A percentile compares a stretch with the other conserved stretches of the same genome.
Conservation (phyloP, 2,329 filamentous ascomycete genomes). For the Botrytis pseudocinerea region DNA sequence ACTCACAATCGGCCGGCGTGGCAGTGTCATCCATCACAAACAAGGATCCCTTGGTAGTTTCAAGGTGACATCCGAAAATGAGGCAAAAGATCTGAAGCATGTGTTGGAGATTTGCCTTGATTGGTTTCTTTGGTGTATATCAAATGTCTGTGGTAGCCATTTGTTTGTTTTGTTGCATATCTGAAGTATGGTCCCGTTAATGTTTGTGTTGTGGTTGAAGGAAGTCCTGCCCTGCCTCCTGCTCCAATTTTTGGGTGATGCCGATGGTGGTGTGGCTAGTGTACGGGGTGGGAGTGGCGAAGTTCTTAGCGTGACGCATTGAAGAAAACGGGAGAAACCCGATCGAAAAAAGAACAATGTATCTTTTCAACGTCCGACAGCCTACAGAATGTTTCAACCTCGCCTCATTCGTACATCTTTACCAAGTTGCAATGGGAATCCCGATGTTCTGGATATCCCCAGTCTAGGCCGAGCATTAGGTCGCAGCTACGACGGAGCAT, state of each 20-base stretch:
- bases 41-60: slow-evolving; percentile 10
- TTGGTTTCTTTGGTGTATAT: neutral
- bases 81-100: slow-evolving; percentile 8
- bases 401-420: neutral
- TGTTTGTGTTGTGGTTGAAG: neutral
- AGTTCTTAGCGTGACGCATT: slow-evolving; percentile 6
- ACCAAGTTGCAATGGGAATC: neutral
- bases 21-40: slow-evolving; percentile 4
- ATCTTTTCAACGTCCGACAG: neutral
- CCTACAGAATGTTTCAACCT: neutral
- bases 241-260: neutral
- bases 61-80: neutral
- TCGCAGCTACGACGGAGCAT: neutral
- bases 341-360: neutral
- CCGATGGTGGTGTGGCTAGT: neutral
- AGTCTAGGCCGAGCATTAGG: neutral
- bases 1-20: slow-evolving; percentile 9
- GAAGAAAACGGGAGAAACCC: neutral
- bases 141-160: neutral
- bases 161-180: slow-evolving; percentile 7
- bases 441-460: neutral
- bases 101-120: neutral
- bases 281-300: neutral
- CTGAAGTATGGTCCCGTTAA: neutral
- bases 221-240: neutral